Conservation (phyloP, 1,284 basidiomycete genomes). For the Fomitopsis palustris region DNA sequence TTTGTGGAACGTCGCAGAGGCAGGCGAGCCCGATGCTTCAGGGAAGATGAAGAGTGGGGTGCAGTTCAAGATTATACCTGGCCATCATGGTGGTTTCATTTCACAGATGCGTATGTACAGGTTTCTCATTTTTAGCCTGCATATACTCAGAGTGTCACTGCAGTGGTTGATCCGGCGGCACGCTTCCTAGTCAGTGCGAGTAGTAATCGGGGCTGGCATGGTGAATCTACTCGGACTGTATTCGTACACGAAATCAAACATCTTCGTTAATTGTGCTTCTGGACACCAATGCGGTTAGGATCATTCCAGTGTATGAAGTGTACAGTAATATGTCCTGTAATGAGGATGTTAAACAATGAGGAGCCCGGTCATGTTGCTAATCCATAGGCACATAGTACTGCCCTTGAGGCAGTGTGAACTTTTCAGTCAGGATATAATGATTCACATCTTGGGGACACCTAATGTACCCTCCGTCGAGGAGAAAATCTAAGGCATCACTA, state of each 20-base stretch:
- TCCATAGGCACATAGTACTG: not conserved
- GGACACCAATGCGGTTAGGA: not conserved
- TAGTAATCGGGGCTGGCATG: conserved; percentile 94
- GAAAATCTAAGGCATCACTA: conserved; percentile 63
- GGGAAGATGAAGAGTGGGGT: conserved; percentile 61
- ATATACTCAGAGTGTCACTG: not conserved
- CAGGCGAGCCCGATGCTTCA: conserved; percentile 59
- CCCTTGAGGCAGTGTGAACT: not conserved
- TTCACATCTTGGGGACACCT: conserved; percentile 28
- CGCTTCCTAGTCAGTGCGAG: conserved; percentile 89
- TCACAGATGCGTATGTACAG: conserved; percentile 73
- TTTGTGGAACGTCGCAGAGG: conserved; percentile 88
- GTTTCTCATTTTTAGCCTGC: conserved; percentile 7
- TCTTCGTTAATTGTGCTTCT: conserved; percentile 14
- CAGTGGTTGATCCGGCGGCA: conserved; percentile 85
- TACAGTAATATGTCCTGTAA: not conserved
- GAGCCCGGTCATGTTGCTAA: not conserved
- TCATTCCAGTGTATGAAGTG: not conserved
- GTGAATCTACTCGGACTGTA: conserved; percentile 84
- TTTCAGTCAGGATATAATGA: not conserved
- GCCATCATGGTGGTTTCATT: conserved; percentile 92
- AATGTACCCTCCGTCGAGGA: conserved; percentile 68
- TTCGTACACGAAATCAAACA: conserved; percentile 87
- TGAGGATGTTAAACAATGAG: not conserved
- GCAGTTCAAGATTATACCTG: conserved; percentile 94